phyloP scores from a whole-genome alignment of 1,284 basidiomycete genomes.

The Singerocomus inundabilis region DNA sequence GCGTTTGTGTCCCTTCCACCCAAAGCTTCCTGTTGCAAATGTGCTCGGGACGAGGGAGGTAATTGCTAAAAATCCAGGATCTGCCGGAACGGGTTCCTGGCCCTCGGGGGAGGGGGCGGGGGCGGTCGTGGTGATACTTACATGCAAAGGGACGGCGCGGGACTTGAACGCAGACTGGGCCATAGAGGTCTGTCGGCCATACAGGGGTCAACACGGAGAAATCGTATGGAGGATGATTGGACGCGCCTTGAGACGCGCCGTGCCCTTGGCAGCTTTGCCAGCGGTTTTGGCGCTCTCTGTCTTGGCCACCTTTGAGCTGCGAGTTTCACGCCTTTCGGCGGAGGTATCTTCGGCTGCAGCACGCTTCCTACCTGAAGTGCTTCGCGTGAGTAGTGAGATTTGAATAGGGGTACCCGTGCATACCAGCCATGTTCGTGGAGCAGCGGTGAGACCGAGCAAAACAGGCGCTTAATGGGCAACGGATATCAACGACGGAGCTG shows the following conservation, averaged over 20 bases:
- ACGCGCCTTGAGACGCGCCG: conserved; percentile 37
- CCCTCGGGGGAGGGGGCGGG: conserved; percentile 53
- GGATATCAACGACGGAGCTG: not conserved
- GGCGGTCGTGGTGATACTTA: conserved; percentile 66
- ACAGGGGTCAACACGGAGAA: not conserved
- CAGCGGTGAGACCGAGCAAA: not conserved
- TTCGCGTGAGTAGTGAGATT: not conserved
- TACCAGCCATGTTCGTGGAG: conserved; percentile 32
- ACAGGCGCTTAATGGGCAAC: not conserved
- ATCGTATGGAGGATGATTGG: not conserved
- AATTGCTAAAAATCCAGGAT: conserved; percentile 62
- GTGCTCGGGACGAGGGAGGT: conserved; percentile 54
- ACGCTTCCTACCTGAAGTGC: conserved; percentile 44
- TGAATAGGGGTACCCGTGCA: conserved; percentile 22
- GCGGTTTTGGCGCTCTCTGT: conserved; percentile 35
- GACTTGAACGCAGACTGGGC: conserved; percentile 56
- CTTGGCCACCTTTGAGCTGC: conserved; percentile 50
- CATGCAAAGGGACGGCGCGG: conserved; percentile 64
- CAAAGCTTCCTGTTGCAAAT: conserved; percentile 73
- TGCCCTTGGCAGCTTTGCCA: conserved; percentile 38
- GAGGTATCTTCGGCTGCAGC: conserved; percentile 42
- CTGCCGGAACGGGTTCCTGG: conserved; percentile 40
- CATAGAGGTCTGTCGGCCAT: conserved; percentile 40
- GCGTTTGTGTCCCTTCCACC: conserved; percentile 76
- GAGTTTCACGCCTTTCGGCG: conserved; percentile 38